Conservation (phyloP, 2,329 filamentous ascomycete genomes). For the Fusarium abutilonis region DNA sequence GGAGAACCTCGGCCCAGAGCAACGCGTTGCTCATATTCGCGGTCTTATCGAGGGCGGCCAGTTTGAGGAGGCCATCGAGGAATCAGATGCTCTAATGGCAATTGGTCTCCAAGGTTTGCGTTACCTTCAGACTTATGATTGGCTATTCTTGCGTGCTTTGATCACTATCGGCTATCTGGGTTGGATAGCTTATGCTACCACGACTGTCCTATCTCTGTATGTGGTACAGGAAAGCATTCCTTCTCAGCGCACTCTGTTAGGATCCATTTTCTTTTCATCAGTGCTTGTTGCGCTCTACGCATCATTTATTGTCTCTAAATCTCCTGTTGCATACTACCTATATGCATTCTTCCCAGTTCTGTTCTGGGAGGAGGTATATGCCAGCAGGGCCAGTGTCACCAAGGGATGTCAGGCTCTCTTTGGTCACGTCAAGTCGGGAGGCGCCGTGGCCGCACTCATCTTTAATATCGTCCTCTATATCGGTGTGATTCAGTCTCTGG, state of each 20-base stretch:
- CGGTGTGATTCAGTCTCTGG: constrained; percentile 80
- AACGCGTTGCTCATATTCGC: constrained; percentile 74
- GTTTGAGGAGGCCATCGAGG: constrained; percentile 80
- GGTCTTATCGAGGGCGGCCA: constrained; percentile 71
- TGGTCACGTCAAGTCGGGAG: constrained; percentile 70
- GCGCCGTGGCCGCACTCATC: constrained; percentile 66
- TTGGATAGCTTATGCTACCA: constrained; percentile 93
- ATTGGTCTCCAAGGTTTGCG: constrained; percentile 82
- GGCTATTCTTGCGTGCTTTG: constrained; percentile 90
- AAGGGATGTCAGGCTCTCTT: constrained; percentile 76
- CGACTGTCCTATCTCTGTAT: constrained; percentile 87
- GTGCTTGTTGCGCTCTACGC: constrained; percentile 79
- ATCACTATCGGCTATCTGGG: constrained; percentile 92
- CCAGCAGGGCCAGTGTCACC: constrained; percentile 73
- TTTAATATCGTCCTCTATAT: constrained; percentile 75
- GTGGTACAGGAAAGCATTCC: constrained; percentile 77
- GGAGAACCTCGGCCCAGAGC: constrained; percentile 68
- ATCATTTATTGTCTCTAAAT: constrained; percentile 80
- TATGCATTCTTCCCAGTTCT: constrained; percentile 92
- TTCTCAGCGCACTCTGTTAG: constrained; percentile 68
- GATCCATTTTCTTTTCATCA: constrained; percentile 76
- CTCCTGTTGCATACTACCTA: constrained; percentile 84
- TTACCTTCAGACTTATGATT: constrained; percentile 98
- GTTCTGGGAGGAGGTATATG: constrained; percentile 97
- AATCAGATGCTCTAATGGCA: constrained; percentile 80